Percentiles rank a stretch among this genome's conserved stretches.
Conservation (phyloP, 1,139 yeast species). For the Hanseniaspora sp. region DNA sequence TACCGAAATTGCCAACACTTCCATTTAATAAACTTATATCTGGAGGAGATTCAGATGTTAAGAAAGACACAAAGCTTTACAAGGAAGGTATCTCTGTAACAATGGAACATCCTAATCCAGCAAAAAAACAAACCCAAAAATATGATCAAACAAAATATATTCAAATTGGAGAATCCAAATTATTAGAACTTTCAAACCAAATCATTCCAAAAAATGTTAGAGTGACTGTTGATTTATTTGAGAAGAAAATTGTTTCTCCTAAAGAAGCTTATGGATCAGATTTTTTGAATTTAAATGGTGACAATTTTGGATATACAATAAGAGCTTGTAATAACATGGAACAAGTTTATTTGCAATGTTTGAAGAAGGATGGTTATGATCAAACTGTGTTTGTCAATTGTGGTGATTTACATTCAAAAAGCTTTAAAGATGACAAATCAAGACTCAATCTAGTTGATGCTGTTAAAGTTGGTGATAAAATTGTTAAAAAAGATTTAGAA, state of each 20-base stretch:
- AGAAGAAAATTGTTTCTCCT: slow-evolving; percentile 58
- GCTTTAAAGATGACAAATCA: slow-evolving; percentile 16
- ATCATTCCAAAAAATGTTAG: slow-evolving; percentile 68
- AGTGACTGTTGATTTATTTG: slow-evolving; percentile 64
- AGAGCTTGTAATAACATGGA: slow-evolving; percentile 53
- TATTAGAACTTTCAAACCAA: slow-evolving; percentile 46
- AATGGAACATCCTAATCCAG: slow-evolving; percentile 37
- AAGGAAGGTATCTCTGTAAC: slow-evolving; percentile 66
- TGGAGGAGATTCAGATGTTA: slow-evolving; percentile 24
- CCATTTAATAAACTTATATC: slow-evolving; percentile 50
- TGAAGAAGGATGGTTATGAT: slow-evolving; percentile 58
- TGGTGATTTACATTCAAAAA: slow-evolving; percentile 46
- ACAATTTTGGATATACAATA: slow-evolving; percentile 66
- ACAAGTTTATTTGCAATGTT: slow-evolving; percentile 58
- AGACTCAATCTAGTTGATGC: neutral
- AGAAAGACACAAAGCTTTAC: slow-evolving; percentile 25
- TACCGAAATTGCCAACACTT: slow-evolving; percentile 61
- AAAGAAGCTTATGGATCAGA: slow-evolving; percentile 50
- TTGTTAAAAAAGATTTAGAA: slow-evolving; percentile 1
- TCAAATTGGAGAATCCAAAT: slow-evolving; percentile 54
- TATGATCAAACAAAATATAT: slow-evolving; percentile 56
- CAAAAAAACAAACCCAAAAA: slow-evolving; percentile 34
- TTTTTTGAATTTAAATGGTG: slow-evolving; percentile 41
- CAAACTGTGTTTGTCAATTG: slow-evolving; percentile 55
- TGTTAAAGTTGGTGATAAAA: slow-evolving; percentile 1